A percentile compares a stretch with the other conserved stretches of the same genome.
Conservation (phyloP, 495 filamentous ascomycete genomes). For the Copromyces sp. region DNA sequence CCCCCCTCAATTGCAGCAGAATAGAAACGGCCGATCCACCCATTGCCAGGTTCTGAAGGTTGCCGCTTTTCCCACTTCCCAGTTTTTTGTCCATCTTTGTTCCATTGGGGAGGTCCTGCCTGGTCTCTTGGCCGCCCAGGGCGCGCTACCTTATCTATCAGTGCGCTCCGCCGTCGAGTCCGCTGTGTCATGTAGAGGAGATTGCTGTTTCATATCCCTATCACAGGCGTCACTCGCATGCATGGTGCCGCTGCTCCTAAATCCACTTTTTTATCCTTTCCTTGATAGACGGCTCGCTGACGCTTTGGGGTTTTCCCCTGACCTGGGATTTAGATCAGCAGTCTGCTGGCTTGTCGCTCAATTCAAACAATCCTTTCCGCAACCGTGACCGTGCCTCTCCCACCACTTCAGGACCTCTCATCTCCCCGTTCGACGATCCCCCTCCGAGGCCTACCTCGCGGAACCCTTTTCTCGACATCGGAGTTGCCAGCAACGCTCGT, state of each 20-base stretch:
- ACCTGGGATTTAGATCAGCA: slow-evolving; percentile 29
- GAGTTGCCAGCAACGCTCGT: slow-evolving; percentile 40
- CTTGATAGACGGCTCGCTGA: slow-evolving; percentile 22
- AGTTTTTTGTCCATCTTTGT: slow-evolving; percentile 17
- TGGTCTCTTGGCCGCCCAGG: not conserved
- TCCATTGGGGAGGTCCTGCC: slow-evolving; percentile 11
- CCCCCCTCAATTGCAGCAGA: slow-evolving; percentile 12
- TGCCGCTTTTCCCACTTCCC: slow-evolving; percentile 17
- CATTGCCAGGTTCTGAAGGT: slow-evolving; percentile 14
- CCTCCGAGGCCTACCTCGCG: slow-evolving; percentile 65
- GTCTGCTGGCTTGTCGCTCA: slow-evolving; percentile 46
- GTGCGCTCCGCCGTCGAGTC: slow-evolving; percentile 28
- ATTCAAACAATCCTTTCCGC: slow-evolving; percentile 98
- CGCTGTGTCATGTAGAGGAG: slow-evolving; percentile 41
- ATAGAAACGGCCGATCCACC: slow-evolving; percentile 6
- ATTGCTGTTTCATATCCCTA: slow-evolving; percentile 41
- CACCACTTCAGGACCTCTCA: slow-evolving; percentile 27
- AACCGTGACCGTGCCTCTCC: slow-evolving; percentile 70
- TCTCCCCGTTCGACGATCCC: slow-evolving; percentile 44
- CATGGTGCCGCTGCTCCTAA: slow-evolving; percentile 23
- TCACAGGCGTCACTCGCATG: slow-evolving; percentile 36
- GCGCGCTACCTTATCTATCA: slow-evolving; percentile 9
- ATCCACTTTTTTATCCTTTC: slow-evolving; percentile 8
- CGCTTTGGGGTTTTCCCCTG: slow-evolving; percentile 17
- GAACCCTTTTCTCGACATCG: slow-evolving; percentile 80